Base-by-base conservation (phyloP, 2,329 filamentous ascomycete species). In the Dactylellina drechsleri region DNA sequence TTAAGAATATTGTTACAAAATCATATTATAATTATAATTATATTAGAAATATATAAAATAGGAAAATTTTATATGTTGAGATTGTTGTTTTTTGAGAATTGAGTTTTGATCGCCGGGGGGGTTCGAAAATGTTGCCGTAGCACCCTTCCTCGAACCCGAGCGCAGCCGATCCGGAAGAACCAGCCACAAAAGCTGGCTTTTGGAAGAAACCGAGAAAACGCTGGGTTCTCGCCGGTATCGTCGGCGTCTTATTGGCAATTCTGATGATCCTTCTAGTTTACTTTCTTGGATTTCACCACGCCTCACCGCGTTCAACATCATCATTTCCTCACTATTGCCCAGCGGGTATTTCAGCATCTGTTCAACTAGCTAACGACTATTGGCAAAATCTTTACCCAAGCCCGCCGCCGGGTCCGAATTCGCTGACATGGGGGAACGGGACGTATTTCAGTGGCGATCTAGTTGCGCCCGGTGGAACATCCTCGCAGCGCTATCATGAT, bases 361-460 rank as follows among this genome's bases (percentile, higher is more conserved):
- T 68, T 7, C 54, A 54, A 53, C 31, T 60, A 1, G 54, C 16
- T n/a, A 68, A 68, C 47, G 31, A 68, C 56, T 59, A 28, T 23
- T 68, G 65, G 65, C 65, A 60, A 20, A 16, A 28, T 12, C 28
- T 58, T 18, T 40, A 66, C 31, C 54, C 56, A 36, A 68, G 26
- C 1, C 65, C 54, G 7, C 45, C 28, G 8, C 65, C 65, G 0
- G 65, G 65, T 20, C 47, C 54, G 6, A 49, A 68, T 60, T 68
- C 65, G 43, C 56, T 68, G 3, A 68, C 65, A 60, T 68, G 65
- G 65, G 65, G 54, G 4, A 60, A 54, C 20, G 47, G 65, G 18
- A 68, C 65, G 45, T 68, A 68, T 45, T 60, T 60, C 56, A 54
- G 54, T 36, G 65, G 54, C 47, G 56, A 60, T 68, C 43, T 68